Conservation (phyloP, 345 rosid genomes). For the Eucalyptus brandiana region DNA sequence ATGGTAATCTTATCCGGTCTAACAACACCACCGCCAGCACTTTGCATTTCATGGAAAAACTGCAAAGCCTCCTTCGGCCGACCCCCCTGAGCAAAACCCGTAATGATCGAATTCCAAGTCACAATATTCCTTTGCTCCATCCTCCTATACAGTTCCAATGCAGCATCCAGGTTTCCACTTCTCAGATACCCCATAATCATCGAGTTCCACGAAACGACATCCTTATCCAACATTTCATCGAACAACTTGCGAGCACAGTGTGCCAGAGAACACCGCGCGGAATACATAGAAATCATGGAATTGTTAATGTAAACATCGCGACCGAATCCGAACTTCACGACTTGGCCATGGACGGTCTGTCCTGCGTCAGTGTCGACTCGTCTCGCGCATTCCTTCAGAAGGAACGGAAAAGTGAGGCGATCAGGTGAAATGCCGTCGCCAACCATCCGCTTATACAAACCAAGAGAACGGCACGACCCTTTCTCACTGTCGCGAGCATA, state of each 20-base stretch:
- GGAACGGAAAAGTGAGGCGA: constrained; percentile 44
- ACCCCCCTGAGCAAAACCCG: constrained; percentile 47
- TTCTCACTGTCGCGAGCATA: not conserved
- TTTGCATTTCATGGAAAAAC: constrained; percentile 39
- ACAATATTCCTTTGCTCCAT: constrained; percentile 27
- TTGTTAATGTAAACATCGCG: constrained; percentile 32
- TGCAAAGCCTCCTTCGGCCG: constrained; percentile 34
- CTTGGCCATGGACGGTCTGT: constrained; percentile 22
- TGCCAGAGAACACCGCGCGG: constrained; percentile 5
- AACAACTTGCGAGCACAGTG: constrained; percentile 27
- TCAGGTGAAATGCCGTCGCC: constrained; percentile 25
- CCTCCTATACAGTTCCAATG: constrained; percentile 16
- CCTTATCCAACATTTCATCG: constrained; percentile 37
- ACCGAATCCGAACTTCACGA: constrained; percentile 19
- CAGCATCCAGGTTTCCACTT: constrained; percentile 27
- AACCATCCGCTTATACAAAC: constrained; percentile 33
- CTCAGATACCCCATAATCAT: constrained; percentile 43
- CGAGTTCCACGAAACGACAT: constrained; percentile 50
- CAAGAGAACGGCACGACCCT: not conserved
- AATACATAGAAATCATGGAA: constrained; percentile 22
- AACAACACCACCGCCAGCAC: not conserved
- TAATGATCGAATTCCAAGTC: constrained; percentile 52
- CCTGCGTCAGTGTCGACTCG: constrained; percentile 13
- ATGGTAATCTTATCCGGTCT: constrained; percentile 45
- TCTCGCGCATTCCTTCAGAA: constrained; percentile 39